phyloP scores from a whole-genome alignment of 345 rosid genomes.

The Gynandropsis gynandra region DNA sequence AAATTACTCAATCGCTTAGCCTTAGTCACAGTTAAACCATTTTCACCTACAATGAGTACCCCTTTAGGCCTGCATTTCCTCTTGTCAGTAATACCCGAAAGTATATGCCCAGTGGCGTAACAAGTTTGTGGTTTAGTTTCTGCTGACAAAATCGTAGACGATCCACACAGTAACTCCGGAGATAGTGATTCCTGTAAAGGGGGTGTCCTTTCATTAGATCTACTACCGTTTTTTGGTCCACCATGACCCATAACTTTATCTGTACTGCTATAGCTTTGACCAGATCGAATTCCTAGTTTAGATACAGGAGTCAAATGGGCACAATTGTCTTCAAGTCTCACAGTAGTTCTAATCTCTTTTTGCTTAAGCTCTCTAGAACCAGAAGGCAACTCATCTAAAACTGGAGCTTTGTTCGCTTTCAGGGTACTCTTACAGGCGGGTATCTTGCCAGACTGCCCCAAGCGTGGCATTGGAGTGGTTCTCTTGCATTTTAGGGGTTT shows the following conservation, averaged over 20 bases:
- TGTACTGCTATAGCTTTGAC: conserved; percentile 20
- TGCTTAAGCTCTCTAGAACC: conserved; percentile 23
- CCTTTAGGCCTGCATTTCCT: conserved; percentile 96
- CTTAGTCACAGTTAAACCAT: conserved; percentile 24
- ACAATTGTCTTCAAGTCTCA: conserved; percentile 23
- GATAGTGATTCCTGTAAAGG: conserved; percentile 84
- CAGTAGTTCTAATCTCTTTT: conserved; percentile 14
- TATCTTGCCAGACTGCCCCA: conserved; percentile 30
- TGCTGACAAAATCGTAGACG: conserved; percentile 26
- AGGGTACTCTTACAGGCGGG: conserved; percentile 18
- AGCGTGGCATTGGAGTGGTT: conserved; percentile 20
- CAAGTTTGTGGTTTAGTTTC: conserved; percentile 43
- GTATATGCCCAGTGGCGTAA: conserved; percentile 74
- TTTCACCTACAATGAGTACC: conserved; percentile 48
- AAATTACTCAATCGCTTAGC: conserved; percentile 30
- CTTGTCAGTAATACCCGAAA: conserved; percentile 76
- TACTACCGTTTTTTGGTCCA: conserved; percentile 18
- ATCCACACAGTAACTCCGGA: conserved; percentile 74
- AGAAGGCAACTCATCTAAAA: conserved; percentile 29
- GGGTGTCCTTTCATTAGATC: conserved; percentile 46
- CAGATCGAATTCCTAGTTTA: conserved; percentile 34
- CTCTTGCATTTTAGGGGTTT: conserved; percentile 28
- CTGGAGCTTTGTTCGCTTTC: conserved; percentile 20
- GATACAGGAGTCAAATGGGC: conserved; percentile 44
- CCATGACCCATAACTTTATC: conserved; percentile 30